Evolutionary conservation across 805 yeast species (phyloP).

Genomic region (Metschnikowia bowlesiae): DNA sequence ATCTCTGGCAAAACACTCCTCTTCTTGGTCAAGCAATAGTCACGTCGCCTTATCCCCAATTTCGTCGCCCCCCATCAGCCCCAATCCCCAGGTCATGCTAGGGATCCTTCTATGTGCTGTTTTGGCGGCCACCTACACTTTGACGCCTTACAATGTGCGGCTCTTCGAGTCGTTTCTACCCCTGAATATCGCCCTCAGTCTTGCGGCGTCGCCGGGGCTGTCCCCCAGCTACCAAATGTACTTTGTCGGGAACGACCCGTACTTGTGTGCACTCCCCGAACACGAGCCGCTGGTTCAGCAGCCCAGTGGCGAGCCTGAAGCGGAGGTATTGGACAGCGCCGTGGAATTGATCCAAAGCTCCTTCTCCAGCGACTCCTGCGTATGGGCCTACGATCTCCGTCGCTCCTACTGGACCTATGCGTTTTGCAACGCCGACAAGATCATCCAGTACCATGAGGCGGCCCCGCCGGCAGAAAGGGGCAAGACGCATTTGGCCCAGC

Average conservation of each 20-base stretch:
- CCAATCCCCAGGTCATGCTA: background rate
- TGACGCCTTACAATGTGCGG: slow-evolving; percentile 6
- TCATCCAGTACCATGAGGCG: slow-evolving; percentile 47
- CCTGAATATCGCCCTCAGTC: background rate
- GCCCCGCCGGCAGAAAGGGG: slow-evolving; percentile 17
- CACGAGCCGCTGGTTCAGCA: background rate
- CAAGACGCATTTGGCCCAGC: slow-evolving; percentile 22
- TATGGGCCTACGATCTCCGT: slow-evolving; percentile 16
- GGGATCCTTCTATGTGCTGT: background rate
- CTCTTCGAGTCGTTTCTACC: slow-evolving; percentile 8
- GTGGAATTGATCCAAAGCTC: slow-evolving; percentile 8
- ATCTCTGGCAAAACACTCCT: no score
- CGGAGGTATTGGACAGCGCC: slow-evolving; percentile 10
- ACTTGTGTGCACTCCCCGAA: slow-evolving; percentile 11
- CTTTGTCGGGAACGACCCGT: slow-evolving; percentile 5
- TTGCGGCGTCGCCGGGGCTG: background rate
- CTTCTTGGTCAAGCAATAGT: no score
- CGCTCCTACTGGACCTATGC: slow-evolving; percentile 55
- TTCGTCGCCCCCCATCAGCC: no score
- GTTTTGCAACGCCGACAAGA: slow-evolving; percentile 44
- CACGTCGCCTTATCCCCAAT: no score
- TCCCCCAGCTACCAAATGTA: background rate
- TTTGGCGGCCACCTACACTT: background rate
- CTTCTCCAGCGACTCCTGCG: slow-evolving; percentile 8
- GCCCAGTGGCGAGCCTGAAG: slow-evolving; percentile 1